phyloP scores from a whole-genome alignment of 345 rosid species.

The Linum trigynum region DNA sequence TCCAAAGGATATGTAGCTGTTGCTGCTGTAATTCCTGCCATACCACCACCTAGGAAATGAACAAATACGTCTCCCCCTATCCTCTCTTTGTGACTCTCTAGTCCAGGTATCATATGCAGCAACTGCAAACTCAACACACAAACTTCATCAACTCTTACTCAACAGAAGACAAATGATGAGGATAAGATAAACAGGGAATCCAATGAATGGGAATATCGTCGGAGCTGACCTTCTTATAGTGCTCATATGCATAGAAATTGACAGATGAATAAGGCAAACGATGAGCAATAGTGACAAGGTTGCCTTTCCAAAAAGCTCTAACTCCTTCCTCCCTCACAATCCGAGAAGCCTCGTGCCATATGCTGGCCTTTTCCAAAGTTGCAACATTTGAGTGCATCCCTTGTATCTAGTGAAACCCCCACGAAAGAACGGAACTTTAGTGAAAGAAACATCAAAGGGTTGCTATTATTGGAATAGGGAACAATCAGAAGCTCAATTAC shows the following conservation, averaged over 20 bases:
- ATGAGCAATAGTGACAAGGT: slow-evolving; percentile 78
- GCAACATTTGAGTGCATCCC: slow-evolving; percentile 87
- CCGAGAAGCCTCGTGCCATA: slow-evolving; percentile 83
- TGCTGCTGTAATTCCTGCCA: slow-evolving; percentile 95
- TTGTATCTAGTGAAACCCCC: slow-evolving; percentile 52
- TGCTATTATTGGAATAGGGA: too few relatives aligned
- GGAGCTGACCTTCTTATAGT: slow-evolving; percentile 52
- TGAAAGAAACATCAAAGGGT: too few relatives aligned
- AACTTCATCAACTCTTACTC: slow-evolving; percentile 5
- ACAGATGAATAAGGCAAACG: slow-evolving; percentile 85
- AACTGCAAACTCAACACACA: slow-evolving; percentile 33
- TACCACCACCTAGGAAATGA: slow-evolving; percentile 76
- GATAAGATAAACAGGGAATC: not conserved
- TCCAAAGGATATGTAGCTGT: slow-evolving; percentile 84
- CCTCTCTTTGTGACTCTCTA: slow-evolving; percentile 30
- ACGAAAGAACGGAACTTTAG: not conserved
- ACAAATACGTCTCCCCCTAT: slow-evolving; percentile 34
- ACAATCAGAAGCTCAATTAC: too few relatives aligned
- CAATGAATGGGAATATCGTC: not conserved
- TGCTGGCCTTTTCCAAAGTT: slow-evolving; percentile 44
- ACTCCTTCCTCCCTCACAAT: slow-evolving; percentile 75
- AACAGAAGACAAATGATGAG: not conserved
- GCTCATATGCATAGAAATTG: slow-evolving; percentile 75
- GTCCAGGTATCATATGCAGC: slow-evolving; percentile 31
- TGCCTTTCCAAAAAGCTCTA: slow-evolving; percentile 97